Evolutionary conservation across 805 yeast genomes (phyloP).

Genomic region (Yamadazyma paraphyllophila): DNA sequence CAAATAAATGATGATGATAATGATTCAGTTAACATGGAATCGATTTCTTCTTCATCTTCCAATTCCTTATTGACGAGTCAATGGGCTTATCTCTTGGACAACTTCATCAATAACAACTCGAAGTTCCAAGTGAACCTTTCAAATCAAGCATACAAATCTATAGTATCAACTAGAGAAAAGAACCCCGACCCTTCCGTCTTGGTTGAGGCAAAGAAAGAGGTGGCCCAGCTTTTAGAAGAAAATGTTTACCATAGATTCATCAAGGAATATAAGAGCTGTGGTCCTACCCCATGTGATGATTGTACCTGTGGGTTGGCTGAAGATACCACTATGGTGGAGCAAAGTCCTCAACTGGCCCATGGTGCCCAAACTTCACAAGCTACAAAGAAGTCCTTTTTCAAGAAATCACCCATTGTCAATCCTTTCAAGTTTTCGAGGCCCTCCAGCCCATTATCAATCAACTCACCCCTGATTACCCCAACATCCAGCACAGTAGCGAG

Average conservation of each 20-base stretch:
- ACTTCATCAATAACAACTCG: slow-evolving; percentile 42
- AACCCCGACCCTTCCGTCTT: slow-evolving; percentile 29
- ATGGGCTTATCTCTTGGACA: slow-evolving; percentile 38
- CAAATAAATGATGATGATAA: slow-evolving; percentile 7
- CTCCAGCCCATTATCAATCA: slow-evolving; percentile 8
- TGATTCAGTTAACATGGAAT: slow-evolving; percentile 4
- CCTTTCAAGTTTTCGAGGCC: slow-evolving; percentile 8
- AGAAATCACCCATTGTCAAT: slow-evolving; percentile 6
- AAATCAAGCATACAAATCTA: slow-evolving; percentile 28
- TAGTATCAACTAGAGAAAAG: slow-evolving; percentile 17
- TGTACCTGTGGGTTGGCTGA: slow-evolving; percentile 6
- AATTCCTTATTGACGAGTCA: slow-evolving; percentile 17
- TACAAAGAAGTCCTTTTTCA: slow-evolving; percentile 4
- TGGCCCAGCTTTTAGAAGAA: slow-evolving; percentile 32
- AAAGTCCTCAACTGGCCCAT: background rate
- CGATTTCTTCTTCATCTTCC: background rate
- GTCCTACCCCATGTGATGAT: slow-evolving; percentile 1
- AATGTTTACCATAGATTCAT: slow-evolving; percentile 27
- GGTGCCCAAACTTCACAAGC: background rate
- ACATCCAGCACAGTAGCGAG: slow-evolving; percentile 1
- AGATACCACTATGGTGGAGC: background rate
- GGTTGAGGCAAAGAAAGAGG: slow-evolving; percentile 29
- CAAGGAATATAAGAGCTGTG: slow-evolving; percentile 11
- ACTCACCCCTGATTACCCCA: slow-evolving; percentile 10
- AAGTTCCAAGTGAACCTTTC: slow-evolving; percentile 51